Conservation (phyloP, 1,284 basidiomycete species). For the Ustilago shanxiensis region DNA sequence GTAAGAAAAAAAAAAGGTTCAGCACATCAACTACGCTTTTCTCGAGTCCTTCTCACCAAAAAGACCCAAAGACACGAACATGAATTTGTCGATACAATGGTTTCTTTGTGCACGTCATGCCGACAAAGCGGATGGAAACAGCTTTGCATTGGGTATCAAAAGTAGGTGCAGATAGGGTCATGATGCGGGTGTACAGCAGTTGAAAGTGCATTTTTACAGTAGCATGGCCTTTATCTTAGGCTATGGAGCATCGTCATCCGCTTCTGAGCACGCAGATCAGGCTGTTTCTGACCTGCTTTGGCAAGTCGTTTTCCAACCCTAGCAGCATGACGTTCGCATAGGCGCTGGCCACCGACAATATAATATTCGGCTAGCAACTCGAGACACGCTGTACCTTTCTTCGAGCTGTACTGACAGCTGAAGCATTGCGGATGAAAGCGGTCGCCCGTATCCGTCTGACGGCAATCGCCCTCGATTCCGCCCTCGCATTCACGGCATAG, state of each 20-base stretch:
- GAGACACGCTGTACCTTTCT: conserved; percentile 24
- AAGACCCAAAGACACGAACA: too few species aligned
- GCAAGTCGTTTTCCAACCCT: conserved; percentile 36
- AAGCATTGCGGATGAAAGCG: conserved; percentile 59
- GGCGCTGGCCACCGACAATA: conserved; percentile 41
- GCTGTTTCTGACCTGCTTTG: conserved; percentile 34
- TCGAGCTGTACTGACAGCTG: conserved; percentile 51
- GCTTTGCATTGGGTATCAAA: background rate
- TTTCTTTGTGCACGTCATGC: background rate
- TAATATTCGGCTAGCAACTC: conserved; percentile 49
- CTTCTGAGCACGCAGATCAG: conserved; percentile 43
- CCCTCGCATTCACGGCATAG: conserved; percentile 52
- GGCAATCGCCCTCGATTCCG: conserved; percentile 62
- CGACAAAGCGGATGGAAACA: background rate
- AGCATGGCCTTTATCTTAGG: conserved; percentile 18
- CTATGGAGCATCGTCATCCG: conserved; percentile 53
- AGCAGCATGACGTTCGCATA: conserved; percentile 57
- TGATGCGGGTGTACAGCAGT: background rate
- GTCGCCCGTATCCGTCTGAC: conserved; percentile 59
- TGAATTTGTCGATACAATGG: background rate
- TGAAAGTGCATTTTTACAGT: background rate
- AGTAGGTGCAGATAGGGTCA: background rate
- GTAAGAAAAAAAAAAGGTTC: too few species aligned
- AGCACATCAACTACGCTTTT: too few species aligned
- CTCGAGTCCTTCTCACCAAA: too few species aligned